Evolutionary conservation across 1,139 yeast species (phyloP), one percentile per base, ranked within the genome.

Genomic region (Candida glucosophila): DNA sequence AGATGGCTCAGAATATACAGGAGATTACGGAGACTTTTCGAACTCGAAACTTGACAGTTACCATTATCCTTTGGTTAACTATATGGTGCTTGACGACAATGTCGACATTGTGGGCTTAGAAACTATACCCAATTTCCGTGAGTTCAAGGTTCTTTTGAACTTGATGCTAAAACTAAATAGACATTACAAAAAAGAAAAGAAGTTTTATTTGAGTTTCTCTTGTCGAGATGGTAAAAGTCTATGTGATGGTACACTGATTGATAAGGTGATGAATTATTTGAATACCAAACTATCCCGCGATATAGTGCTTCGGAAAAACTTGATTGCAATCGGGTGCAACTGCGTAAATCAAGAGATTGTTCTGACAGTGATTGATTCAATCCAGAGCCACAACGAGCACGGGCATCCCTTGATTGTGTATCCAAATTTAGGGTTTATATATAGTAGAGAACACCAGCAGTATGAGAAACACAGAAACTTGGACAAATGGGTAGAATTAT

Each of bases 1-100:
- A 14, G 64, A 73, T 35, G 86, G 86, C 1, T 60, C 76, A 1
- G 90, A 79, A 40, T 79, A 75, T 41, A 73, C 77, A 2, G 88
- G 88, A 0, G 55, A 66, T 18, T 79, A 79, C 39, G 53, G 49
- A 10, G 52, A 43, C 5, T 32, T 49, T 1, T 40, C 41, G 14
- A 44, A 15, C 4, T 12, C 42, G 2, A 49, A 49, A 6, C 42
- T 77, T 28, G 40, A 37, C 4, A 43, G 47, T 4, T 76, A 71
- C 44, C 85, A 79, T 42, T 26, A 37, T 10, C 67, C 66, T 6
- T 51, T 78, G 35, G 49, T 73, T 9, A 37, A 52, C 9, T 61
- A 55, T 17, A 52, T 72, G 22, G 34, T 54, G 9, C 25, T 35
- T 2, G 49, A 57, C 11, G 43, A 47, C 2, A 39, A 52, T 3